Conservation (phyloP, 169 alveolate species). For the Cryptosporidium muris region DNA sequence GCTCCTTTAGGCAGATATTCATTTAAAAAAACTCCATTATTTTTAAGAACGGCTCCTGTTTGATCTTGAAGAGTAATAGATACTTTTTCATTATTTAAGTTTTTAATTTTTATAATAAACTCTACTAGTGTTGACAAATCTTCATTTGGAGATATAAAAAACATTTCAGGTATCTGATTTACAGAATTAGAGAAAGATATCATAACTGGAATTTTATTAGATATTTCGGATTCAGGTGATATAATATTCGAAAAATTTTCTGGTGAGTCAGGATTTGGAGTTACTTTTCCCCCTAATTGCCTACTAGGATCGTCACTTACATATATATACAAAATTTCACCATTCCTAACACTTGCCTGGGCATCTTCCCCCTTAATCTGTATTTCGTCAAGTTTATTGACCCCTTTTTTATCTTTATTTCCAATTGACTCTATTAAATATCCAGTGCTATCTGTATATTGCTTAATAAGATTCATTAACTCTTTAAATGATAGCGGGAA, state of each 20-base stretch:
- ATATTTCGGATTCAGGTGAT: background rate
- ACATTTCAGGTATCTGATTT: too few species aligned
- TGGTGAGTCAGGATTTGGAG: background rate
- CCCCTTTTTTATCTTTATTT: background rate
- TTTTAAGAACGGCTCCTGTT: too few species aligned
- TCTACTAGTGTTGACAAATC: too few species aligned
- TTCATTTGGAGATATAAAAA: too few species aligned
- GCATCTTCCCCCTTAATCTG: background rate
- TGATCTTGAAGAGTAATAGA: too few species aligned
- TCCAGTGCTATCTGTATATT: background rate
- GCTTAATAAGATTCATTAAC: background rate
- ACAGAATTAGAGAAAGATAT: background rate
- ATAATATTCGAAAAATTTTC: background rate
- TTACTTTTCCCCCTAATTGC: too few species aligned
- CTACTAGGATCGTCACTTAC: background rate
- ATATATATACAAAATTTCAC: conserved; percentile 14
- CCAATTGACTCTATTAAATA: conserved; percentile 34
- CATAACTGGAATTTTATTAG: conserved; percentile 19
- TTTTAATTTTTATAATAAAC: too few species aligned
- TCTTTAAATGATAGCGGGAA: conserved; percentile 27
- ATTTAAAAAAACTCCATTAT: too few species aligned
- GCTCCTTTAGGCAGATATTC: too few species aligned
- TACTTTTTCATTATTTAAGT: too few species aligned
- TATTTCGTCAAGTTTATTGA: background rate
- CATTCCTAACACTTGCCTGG: conserved; percentile 5